A percentile compares a stretch with the other conserved stretches of the same genome.
Evolutionary conservation across 805 yeast species (phyloP).

Genomic region (Saturnispora kantuleensis): DNA sequence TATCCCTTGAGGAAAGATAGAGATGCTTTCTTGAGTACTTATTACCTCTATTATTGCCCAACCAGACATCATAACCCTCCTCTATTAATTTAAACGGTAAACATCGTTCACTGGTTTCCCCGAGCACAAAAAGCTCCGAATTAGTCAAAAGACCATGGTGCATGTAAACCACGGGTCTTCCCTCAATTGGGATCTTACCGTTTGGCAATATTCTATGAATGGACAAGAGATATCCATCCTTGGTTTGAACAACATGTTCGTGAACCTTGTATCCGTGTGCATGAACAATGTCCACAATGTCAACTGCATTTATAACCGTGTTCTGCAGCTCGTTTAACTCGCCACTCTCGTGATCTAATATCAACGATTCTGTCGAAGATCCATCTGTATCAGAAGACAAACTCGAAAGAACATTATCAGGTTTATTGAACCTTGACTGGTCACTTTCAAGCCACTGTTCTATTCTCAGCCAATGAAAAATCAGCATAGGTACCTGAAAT

Average conservation of each 20-base stretch:
- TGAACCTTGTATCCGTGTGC: constrained; percentile 57
- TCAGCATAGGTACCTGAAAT: constrained; percentile 17
- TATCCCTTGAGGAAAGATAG: constrained; percentile 27
- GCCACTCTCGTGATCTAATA: not conserved
- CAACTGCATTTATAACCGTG: constrained; percentile 19
- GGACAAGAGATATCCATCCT: constrained; percentile 70
- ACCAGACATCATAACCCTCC: constrained; percentile 86
- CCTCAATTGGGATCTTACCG: not conserved
- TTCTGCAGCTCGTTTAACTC: constrained; percentile 7
- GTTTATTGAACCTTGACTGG: constrained; percentile 13
- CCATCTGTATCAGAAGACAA: not conserved
- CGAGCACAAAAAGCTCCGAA: constrained; percentile 56
- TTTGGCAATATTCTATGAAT: constrained; percentile 50
- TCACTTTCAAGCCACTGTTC: constrained; percentile 13
- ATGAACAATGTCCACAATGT: constrained; percentile 27
- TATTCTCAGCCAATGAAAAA: constrained; percentile 17
- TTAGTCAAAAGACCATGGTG: constrained; percentile 88
- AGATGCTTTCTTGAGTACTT: constrained; percentile 81
- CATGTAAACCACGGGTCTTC: constrained; percentile 48
- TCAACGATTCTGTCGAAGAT: no score
- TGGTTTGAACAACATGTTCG: constrained; percentile 68
- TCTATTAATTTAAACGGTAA: constrained; percentile 71
- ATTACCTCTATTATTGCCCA: constrained; percentile 87
- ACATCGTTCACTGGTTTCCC: constrained; percentile 32
- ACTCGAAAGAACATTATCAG: constrained; percentile 15